Evolutionary conservation across 257 asterid genomes (phyloP).

Genomic region (Solanum medicagineum): DNA sequence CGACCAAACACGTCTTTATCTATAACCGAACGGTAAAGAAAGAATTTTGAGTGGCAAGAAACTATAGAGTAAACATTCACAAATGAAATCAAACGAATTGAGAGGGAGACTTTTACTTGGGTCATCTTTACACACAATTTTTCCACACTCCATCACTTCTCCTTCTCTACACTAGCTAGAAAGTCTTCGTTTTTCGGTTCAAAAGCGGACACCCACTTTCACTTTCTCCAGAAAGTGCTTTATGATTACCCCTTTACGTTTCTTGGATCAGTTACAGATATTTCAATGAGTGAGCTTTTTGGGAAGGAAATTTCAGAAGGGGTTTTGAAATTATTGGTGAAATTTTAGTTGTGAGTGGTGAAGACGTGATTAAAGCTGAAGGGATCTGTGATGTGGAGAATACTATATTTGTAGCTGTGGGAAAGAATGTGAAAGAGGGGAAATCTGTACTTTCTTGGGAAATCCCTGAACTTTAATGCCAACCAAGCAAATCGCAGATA

Average conservation of each 20-base stretch:
- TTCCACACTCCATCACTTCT: not conserved
- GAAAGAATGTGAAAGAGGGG: conserved; percentile 56
- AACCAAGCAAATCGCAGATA: not conserved
- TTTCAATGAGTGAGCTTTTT: not conserved
- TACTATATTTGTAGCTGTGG: conserved; percentile 61
- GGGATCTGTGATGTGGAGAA: conserved; percentile 23
- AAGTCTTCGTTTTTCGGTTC: not conserved
- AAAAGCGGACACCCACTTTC: not conserved
- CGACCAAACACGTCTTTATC: not conserved
- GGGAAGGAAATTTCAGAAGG: not conserved
- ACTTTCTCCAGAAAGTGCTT: not conserved
- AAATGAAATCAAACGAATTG: too few species aligned
- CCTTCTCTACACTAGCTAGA: not conserved
- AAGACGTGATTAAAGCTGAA: conserved; percentile 21
- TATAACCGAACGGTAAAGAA: not conserved
- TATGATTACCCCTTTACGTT: not conserved
- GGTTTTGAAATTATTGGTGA: not conserved
- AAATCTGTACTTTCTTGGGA: conserved; percentile 54
- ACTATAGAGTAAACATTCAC: too few species aligned
- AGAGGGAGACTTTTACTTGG: not conserved
- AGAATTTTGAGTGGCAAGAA: not conserved
- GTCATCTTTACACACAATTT: not conserved
- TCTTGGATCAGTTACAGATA: not conserved
- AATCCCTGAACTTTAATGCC: not conserved
- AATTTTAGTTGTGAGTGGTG: conserved; percentile 32